These are phyloP conservation scores for Aspergillus incahuasiensis DNA, from an alignment of 495 filamentous ascomycete species.

Conservation along the genomic window DNA sequence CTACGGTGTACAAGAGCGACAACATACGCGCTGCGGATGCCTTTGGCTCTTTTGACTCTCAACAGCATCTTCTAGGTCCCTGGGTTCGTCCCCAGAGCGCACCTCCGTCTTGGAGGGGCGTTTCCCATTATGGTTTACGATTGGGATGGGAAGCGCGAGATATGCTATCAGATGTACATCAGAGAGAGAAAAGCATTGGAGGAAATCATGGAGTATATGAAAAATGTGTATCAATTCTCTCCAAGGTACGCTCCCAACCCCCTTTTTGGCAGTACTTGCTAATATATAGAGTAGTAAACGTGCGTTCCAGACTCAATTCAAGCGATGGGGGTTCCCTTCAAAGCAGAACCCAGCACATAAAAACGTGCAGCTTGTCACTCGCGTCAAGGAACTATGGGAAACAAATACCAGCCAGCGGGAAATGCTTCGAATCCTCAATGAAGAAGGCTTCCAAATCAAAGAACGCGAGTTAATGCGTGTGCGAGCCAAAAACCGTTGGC, in stretches of 20 bases:
- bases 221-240: constrained; percentile 54
- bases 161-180: constrained; percentile 69
- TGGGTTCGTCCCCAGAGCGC: constrained; percentile 21
- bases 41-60: no score
- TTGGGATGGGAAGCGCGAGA: constrained; percentile 66
- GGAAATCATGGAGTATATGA: constrained; percentile 62
- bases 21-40: constrained; percentile 29
- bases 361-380: constrained; percentile 57
- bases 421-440: constrained; percentile 65
- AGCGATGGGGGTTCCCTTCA: constrained; percentile 71
- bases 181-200: constrained; percentile 64
- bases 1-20: constrained; percentile 42
- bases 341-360: constrained; percentile 67
- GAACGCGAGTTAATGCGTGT: constrained; percentile 64
- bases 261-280: background rate
- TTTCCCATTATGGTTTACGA: constrained; percentile 60
- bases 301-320: constrained; percentile 68
- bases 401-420: constrained; percentile 62
- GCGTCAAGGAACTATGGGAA: constrained; percentile 74
- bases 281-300: constrained; percentile 65
- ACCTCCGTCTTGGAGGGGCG: constrained; percentile 30
- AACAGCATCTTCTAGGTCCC: no score
- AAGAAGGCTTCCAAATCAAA: constrained; percentile 68
- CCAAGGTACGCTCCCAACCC: constrained; percentile 55
- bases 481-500: constrained; percentile 59